Evolutionary conservation across 176 grass and related monocot genomes (phyloP).

Genomic region (barley (Hordeum vulgare)): MorexV3_pseudomolecules_assembly NC_058519.1:485264669-485265168

Average conservation of each 20-base stretch:
- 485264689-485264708: slow-evolving; percentile 54
- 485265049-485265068: slow-evolving; percentile 5
- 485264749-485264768: slow-evolving; percentile 30
- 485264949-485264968: slow-evolving; percentile 43
- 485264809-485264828: slow-evolving; percentile 50
- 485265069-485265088: slow-evolving; percentile 29
- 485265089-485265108: slow-evolving; percentile 24
- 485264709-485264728: slow-evolving; percentile 60
- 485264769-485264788: slow-evolving; percentile 57
- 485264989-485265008: slow-evolving; percentile 42
- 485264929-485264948: slow-evolving; percentile 36
- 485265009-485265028: slow-evolving; percentile 82
- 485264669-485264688: slow-evolving; percentile 40
- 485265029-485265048: slow-evolving; percentile 42
- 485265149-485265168: slow-evolving; percentile 10
- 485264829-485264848: slow-evolving; percentile 73
- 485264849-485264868: slow-evolving; percentile 49
- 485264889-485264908: slow-evolving; percentile 48
- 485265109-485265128: slow-evolving; percentile 17
- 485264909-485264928: slow-evolving; percentile 49
- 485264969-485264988: slow-evolving; percentile 38
- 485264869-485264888: slow-evolving; percentile 46
- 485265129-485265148: slow-evolving; percentile 33
- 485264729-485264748: slow-evolving; percentile 8
- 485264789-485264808: slow-evolving; percentile 68